These are phyloP conservation scores for Yarrowia bubula DNA, from an alignment of 805 yeast genomes.

Conservation along the genomic window DNA sequence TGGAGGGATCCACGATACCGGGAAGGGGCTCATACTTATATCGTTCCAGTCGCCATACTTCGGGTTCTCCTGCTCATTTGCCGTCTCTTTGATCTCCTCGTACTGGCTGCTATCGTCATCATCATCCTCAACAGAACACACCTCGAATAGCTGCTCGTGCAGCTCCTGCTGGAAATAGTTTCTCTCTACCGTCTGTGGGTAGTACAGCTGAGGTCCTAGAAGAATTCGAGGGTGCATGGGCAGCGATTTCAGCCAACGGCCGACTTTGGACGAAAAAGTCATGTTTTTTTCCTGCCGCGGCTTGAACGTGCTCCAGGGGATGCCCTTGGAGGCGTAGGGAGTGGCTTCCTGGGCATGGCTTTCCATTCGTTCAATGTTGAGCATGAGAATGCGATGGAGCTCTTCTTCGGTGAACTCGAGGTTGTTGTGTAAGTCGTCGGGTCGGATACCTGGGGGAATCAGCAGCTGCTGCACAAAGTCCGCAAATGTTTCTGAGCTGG, in stretches of 20 bases:
- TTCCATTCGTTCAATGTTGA: background rate
- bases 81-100: background rate
- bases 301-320: constrained; percentile 13
- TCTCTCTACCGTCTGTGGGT: background rate
- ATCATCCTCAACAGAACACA: background rate
- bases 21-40: background rate
- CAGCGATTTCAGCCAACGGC: constrained; percentile 19
- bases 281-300: constrained; percentile 27
- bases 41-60: constrained; percentile 19
- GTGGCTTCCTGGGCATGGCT: background rate
- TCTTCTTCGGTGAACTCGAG: background rate
- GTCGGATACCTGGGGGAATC: background rate
- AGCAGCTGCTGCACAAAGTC: background rate
- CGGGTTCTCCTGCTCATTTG: background rate
- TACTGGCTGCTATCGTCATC: background rate
- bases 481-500: constrained; percentile 2
- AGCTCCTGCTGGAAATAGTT: constrained; percentile 1
- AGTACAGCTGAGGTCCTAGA: background rate
- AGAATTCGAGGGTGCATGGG: constrained; percentile 12
- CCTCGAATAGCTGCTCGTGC: background rate
- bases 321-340: constrained; percentile 10
- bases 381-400: constrained; percentile 8
- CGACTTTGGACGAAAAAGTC: constrained; percentile 25
- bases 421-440: background rate
- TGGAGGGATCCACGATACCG: constrained; percentile 9